These are phyloP conservation scores for Phaeotremella fagi DNA, from an alignment of 768 basidiomycete species.

Conservation along the genomic window DNA sequence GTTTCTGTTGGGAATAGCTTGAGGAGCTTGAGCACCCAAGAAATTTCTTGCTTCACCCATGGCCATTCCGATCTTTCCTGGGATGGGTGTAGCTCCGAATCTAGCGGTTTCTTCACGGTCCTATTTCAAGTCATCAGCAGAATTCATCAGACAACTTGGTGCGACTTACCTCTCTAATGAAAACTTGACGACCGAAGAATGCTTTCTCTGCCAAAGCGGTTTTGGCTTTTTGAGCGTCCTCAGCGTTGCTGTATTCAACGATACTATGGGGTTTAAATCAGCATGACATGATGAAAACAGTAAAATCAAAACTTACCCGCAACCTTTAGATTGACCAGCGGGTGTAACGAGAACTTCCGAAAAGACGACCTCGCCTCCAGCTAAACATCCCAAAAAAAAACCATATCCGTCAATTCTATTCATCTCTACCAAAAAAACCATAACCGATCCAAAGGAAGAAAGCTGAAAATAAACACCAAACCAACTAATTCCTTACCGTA, in stretches of 20 bases:
- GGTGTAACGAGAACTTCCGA: conserved; percentile 98
- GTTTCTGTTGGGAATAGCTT: conserved; percentile 55
- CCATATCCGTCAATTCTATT: conserved; percentile 10
- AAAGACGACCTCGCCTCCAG: conserved; percentile 99
- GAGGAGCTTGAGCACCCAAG: conserved; percentile 18
- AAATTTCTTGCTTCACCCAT: conserved; percentile 61
- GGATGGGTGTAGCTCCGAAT: conserved; percentile 90
- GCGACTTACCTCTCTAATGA: conserved; percentile 80
- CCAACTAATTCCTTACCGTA: no score
- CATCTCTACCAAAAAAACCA: neutral
- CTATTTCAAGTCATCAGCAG: conserved; percentile 51
- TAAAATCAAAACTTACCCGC: conserved; percentile 71
- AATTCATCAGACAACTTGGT: no score
- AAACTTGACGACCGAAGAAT: conserved; percentile 88
- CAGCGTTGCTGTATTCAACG: conserved; percentile 85
- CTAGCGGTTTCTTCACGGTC: conserved; percentile 95
- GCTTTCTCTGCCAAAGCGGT: conserved; percentile 83
- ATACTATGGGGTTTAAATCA: conserved; percentile 58
- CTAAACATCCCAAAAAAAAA: conserved; percentile 72
- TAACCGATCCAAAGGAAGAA: no score
- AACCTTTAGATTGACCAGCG: conserved; percentile 94
- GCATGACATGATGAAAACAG: neutral
- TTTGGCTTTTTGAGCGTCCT: conserved; percentile 84
- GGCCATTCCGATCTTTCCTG: conserved; percentile 92
- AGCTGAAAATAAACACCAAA: no score